These are phyloP conservation scores for Daldinia concentrica DNA, from an alignment of 495 filamentous ascomycete species.

Conservation along the genomic window DNA sequence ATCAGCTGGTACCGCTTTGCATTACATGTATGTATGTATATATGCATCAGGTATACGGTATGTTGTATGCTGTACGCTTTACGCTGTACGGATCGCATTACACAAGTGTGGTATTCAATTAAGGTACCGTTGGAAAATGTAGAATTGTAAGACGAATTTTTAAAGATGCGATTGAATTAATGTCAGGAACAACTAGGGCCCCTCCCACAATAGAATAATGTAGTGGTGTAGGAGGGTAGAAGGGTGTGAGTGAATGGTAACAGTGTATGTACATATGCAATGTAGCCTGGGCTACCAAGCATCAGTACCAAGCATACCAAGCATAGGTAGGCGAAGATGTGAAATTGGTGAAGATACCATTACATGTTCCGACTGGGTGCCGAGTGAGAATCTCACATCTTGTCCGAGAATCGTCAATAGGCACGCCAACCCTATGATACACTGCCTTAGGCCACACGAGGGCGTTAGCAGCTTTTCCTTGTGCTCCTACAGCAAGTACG, in stretches of 20 bases:
- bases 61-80: background rate
- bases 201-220: background rate
- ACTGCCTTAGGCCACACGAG: background rate
- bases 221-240: no score
- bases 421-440: background rate
- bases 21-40: background rate
- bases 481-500: background rate
- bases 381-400: background rate
- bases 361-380: background rate
- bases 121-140: background rate
- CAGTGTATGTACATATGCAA: background rate
- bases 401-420: background rate
- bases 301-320: background rate
- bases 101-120: background rate
- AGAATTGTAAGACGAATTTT: background rate
- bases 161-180: background rate
- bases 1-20: constrained; percentile 6
- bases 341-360: background rate
- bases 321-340: background rate
- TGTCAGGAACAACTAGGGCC: background rate
- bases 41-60: background rate
- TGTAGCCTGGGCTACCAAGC: background rate
- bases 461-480: background rate
- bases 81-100: background rate
- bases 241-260: background rate